These are phyloP conservation scores for Zasmidium angulare DNA, from an alignment of 2,329 filamentous ascomycete species.

Conservation along the genomic window DNA sequence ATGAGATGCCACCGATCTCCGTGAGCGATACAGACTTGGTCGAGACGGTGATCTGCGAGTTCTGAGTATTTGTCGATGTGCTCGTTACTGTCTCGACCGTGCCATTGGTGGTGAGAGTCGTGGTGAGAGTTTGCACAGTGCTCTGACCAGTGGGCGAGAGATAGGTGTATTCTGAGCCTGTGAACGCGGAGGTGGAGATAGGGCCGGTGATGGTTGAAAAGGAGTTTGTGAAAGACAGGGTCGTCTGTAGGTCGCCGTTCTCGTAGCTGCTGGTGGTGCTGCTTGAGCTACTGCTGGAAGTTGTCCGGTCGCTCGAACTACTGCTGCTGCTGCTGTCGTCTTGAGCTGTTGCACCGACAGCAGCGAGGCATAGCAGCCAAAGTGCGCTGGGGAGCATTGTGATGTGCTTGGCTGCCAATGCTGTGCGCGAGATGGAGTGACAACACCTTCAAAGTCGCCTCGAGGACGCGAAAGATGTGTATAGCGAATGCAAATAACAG, in stretches of 20 bases:
- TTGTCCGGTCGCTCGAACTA: slow-evolving; percentile 3
- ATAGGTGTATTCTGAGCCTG: slow-evolving; percentile 31
- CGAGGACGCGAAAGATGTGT: neutral
- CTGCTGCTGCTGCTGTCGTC: slow-evolving; percentile 26
- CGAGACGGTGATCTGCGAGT: slow-evolving; percentile 27
- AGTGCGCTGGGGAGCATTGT: slow-evolving; percentile 31
- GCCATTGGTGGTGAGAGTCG: slow-evolving; percentile 40
- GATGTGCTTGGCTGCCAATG: neutral
- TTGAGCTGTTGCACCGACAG: slow-evolving; percentile 32
- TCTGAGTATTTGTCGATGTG: slow-evolving; percentile 10
- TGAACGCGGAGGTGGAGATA: slow-evolving; percentile 25
- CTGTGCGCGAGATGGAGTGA: neutral
- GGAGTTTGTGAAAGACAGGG: slow-evolving; percentile 28
- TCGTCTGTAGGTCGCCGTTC: neutral
- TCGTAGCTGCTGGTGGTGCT: slow-evolving; percentile 1
- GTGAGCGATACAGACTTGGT: slow-evolving; percentile 24
- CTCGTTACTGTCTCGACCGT: slow-evolving; percentile 3
- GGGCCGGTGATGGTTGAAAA: slow-evolving; percentile 24
- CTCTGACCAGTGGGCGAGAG: slow-evolving; percentile 25
- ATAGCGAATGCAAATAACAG: neutral
- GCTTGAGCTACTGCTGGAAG: neutral
- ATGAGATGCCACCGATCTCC: slow-evolving; percentile 17
- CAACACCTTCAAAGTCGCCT: neutral
- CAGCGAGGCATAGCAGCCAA: slow-evolving; percentile 37
- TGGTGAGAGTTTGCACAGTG: slow-evolving; percentile 39